Evolutionary conservation across 2,329 filamentous ascomycete genomes (phyloP).

Genomic region (Curvularia sp.): DNA sequence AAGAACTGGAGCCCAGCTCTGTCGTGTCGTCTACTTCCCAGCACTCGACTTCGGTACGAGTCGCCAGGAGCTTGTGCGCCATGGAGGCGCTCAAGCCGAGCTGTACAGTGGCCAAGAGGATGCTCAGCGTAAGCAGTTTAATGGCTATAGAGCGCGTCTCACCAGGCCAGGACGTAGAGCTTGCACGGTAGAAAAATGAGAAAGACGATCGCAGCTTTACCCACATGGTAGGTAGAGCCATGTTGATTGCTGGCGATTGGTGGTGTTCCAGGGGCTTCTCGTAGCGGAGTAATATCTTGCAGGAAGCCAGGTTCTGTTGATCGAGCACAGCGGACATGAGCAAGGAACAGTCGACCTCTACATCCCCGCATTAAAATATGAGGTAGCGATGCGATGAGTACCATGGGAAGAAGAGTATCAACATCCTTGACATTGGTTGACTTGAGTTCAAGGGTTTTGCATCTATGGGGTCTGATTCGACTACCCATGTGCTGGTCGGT

Average conservation of each 20-base stretch:
- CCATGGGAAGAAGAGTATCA: not conserved
- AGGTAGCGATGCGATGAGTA: slow-evolving; percentile 11
- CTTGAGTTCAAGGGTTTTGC: not conserved
- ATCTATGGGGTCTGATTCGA: not conserved
- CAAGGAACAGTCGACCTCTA: not conserved
- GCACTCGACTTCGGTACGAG: not conserved
- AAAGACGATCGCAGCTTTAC: not conserved
- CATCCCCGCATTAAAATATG: not conserved
- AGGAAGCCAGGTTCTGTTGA: not conserved
- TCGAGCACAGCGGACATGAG: not conserved
- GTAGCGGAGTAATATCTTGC: not conserved
- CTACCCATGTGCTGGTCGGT: not conserved
- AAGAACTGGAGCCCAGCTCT: not conserved
- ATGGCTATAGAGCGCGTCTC: not conserved
- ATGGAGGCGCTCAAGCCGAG: slow-evolving; percentile 6
- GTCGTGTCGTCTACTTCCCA: not conserved
- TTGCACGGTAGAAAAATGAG: slow-evolving; percentile 3
- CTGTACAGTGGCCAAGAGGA: slow-evolving; percentile 5
- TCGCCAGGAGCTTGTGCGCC: not conserved
- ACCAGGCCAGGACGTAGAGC: slow-evolving; percentile 13
- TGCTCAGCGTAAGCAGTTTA: not conserved
- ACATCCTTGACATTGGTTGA: not conserved
- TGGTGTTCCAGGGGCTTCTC: not conserved
- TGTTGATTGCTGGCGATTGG: slow-evolving; percentile 1
- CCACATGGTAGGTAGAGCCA: slow-evolving; percentile 3